Base-by-base conservation (phyloP, 192 early-diverging fungal species). In the Coemansia sp. region DNA sequence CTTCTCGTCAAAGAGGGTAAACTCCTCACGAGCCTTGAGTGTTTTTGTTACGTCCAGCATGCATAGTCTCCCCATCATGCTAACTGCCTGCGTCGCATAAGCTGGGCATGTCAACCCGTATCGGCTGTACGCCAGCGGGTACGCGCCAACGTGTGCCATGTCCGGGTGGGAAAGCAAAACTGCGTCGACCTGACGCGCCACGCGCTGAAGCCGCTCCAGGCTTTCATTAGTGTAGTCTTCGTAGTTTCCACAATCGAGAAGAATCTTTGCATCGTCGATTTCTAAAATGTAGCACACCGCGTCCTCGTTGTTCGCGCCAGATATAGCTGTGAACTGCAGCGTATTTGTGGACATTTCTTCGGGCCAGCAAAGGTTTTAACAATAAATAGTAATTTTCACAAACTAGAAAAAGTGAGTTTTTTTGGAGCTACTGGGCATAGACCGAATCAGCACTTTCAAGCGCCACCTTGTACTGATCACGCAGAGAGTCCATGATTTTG, bases 231-330 rank as follows among this genome's bases (percentile, higher is more conserved):
- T 80, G 60, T 94, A 91, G 37, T 66, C 69, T 64, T 89, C 89
- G 47, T 84, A 84, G 87, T 89, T 93, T 17, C 95, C 96, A 81
- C 96, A 98, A 73, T 98, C 96, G 17, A 98, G 80, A 37, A 98
- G 66, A 43, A 98, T 85, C 54, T 89, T 90, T n/a, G 89, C 91
- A 65, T 93, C 91, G 53, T 93, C 93, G 24, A 97, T 86, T 69
- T 95, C 92, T 47, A 98, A 80, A 59, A 98, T 61, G 65, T 96
- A 97, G 67, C 93, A 94, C 38, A 94, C 82, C 0, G 90, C 85
- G 54, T 90, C 89, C 67, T 91, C 91, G 53, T 83, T 87, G 57
- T 88, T 87, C 18, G 89, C 90, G 7, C 96, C 94, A 5, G 91
- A 89, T 33, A 96, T 83, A 10, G 90, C 83, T 6, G 87, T 92